These are phyloP conservation scores for Stylonectria norvegica DNA, from an alignment of 2,329 filamentous ascomycete species.

Conservation along the genomic window DNA sequence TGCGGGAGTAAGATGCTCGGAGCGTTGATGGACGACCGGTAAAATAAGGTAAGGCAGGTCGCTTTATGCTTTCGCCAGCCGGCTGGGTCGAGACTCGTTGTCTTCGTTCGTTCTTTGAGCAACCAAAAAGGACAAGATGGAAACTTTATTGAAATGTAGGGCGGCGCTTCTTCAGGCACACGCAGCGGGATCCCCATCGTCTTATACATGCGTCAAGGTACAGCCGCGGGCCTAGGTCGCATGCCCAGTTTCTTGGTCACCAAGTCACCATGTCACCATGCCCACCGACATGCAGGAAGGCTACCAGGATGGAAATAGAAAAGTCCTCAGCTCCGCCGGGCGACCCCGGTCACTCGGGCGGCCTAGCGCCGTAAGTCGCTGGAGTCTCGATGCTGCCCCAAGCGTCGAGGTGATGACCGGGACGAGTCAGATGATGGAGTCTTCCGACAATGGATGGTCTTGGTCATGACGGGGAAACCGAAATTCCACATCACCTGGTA, in stretches of 20 bases:
- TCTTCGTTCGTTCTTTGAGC: too few relatives aligned
- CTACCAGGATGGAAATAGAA: background rate
- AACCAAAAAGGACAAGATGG: too few relatives aligned
- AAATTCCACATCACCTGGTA: too few relatives aligned
- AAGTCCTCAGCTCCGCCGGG: background rate
- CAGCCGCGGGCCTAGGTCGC: slow-evolving; percentile 15
- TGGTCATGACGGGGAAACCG: too few relatives aligned
- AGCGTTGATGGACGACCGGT: too few relatives aligned
- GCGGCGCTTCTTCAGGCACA: too few relatives aligned
- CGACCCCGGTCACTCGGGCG: background rate
- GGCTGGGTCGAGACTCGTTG: too few relatives aligned
- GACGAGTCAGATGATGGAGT: background rate
- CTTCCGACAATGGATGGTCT: background rate
- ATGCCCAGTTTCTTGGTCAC: slow-evolving; percentile 28
- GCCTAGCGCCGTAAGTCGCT: background rate
- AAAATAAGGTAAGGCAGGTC: too few relatives aligned
- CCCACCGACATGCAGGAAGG: background rate
- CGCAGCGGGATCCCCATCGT: slow-evolving; percentile 19
- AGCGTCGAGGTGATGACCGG: background rate
- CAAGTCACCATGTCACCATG: slow-evolving; percentile 15
- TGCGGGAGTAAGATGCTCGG: too few relatives aligned
- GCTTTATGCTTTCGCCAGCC: too few relatives aligned
- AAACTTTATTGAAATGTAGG: too few relatives aligned
- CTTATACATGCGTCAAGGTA: slow-evolving; percentile 26
- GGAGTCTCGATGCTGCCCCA: background rate